These are phyloP conservation scores for Globisporangium nodosum DNA, from an alignment of 352 stramenopile species.

Conservation along the genomic window DNA sequence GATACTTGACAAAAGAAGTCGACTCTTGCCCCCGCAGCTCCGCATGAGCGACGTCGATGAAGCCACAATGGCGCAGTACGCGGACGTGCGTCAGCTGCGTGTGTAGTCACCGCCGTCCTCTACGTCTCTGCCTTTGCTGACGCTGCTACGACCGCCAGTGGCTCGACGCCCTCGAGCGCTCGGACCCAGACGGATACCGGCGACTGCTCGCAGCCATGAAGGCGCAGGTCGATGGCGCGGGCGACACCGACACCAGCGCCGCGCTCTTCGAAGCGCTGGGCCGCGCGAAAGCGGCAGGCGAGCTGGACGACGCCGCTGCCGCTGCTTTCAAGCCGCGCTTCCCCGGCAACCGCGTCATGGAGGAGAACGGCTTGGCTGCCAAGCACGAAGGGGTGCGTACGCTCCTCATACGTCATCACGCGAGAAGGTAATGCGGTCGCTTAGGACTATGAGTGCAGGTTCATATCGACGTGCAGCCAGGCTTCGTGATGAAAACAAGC, in stretches of 20 bases:
- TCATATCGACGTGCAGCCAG: slow-evolving; percentile 68
- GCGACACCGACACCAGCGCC: slow-evolving; percentile 20
- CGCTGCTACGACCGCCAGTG: slow-evolving; percentile 22
- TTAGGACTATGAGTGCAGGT: slow-evolving; percentile 23
- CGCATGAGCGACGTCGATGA: slow-evolving; percentile 32
- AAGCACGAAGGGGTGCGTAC: slow-evolving; percentile 51
- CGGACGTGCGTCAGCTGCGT: slow-evolving; percentile 31
- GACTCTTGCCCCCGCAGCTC: background rate
- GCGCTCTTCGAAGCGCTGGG: slow-evolving; percentile 52
- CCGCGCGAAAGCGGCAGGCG: slow-evolving; percentile 4
- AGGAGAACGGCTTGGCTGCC: slow-evolving; percentile 35
- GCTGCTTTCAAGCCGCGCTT: slow-evolving; percentile 56
- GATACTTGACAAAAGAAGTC: no score
- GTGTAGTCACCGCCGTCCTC: background rate
- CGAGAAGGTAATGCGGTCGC: background rate
- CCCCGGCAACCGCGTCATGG: slow-evolving; percentile 73
- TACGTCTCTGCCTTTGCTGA: background rate
- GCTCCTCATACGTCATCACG: background rate
- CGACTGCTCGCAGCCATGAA: slow-evolving; percentile 63
- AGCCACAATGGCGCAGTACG: slow-evolving; percentile 65
- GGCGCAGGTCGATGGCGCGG: slow-evolving; percentile 34
- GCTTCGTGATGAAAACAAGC: slow-evolving; percentile 76
- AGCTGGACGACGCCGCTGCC: background rate
- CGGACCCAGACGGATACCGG: slow-evolving; percentile 60
- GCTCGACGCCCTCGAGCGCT: slow-evolving; percentile 66